Percentiles rank a stretch among this genome's conserved stretches.
Conservation (phyloP, 495 filamentous ascomycete genomes). For the Staphylotrichum longicolle region DNA sequence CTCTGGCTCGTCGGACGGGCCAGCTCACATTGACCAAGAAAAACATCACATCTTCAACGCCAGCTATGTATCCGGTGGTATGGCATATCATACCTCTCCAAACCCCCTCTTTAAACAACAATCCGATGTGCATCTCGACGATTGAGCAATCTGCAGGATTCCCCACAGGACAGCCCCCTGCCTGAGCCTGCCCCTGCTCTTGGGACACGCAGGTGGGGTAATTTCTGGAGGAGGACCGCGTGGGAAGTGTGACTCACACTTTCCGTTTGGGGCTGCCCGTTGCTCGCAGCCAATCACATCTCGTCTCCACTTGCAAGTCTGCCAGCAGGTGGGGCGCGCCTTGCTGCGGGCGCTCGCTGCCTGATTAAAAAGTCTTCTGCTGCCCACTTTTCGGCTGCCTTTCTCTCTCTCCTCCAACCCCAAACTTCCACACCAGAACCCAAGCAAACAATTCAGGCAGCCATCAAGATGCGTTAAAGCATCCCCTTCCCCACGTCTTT, state of each 20-base stretch:
- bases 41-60: no score
- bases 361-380: slow-evolving; percentile 37
- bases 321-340: slow-evolving; percentile 4
- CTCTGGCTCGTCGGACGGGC: no score
- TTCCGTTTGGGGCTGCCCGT: slow-evolving; percentile 33
- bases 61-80: no score
- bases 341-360: slow-evolving; percentile 30
- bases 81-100: no score
- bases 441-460: slow-evolving; percentile 29
- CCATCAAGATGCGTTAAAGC: slow-evolving; percentile 42
- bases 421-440: slow-evolving; percentile 20
- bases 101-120: no score
- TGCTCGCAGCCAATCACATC: slow-evolving; percentile 17
- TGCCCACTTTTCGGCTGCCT: slow-evolving; percentile 26
- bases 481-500: slow-evolving; percentile 25
- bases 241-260: slow-evolving; percentile 33
- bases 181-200: no score
- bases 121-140: no score
- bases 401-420: slow-evolving; percentile 31
- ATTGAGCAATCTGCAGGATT: not conserved
- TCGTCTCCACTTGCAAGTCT: slow-evolving; percentile 2
- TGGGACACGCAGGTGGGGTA: slow-evolving; percentile 6
- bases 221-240: slow-evolving; percentile 12
- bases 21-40: no score
- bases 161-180: not conserved